Conservation (phyloP, 2,329 filamentous ascomycete genomes). For the Botryosphaeria dothidea region DNA sequence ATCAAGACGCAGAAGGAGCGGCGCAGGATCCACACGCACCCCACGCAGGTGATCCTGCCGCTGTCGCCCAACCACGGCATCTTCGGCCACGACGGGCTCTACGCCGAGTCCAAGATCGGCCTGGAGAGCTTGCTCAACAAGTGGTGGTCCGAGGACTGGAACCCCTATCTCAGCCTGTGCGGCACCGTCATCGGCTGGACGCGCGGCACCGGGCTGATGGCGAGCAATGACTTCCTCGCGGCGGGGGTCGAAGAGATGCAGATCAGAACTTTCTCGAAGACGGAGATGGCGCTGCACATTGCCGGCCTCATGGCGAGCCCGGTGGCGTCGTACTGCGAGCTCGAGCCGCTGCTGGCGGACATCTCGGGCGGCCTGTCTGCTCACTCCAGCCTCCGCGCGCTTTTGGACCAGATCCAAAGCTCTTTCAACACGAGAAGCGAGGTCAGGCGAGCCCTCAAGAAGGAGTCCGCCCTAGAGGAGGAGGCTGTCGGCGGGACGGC, state of each 20-base stretch:
- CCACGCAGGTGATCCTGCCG: conserved; percentile 37
- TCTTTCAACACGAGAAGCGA: too few species aligned
- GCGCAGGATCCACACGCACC: conserved; percentile 23
- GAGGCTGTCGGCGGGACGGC: too few species aligned
- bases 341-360: too few species aligned
- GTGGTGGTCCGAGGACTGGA: conserved; percentile 40
- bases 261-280: conserved; percentile 41
- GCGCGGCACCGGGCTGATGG: conserved; percentile 47
- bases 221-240: conserved; percentile 43
- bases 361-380: too few species aligned
- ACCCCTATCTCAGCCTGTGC: conserved; percentile 41
- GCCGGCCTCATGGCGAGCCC: conserved; percentile 33
- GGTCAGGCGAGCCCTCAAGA: too few species aligned
- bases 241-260: conserved; percentile 39
- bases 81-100: conserved; percentile 47
- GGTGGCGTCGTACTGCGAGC: conserved; percentile 24
- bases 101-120: conserved; percentile 47
- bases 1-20: conserved; percentile 34
- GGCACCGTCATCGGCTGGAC: conserved; percentile 51
- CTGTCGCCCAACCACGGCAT: conserved; percentile 48
- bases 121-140: conserved; percentile 40
- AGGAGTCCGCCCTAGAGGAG: too few species aligned
- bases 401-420: too few species aligned
- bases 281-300: conserved; percentile 47
- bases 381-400: too few species aligned